Conservation (phyloP, 2,329 filamentous ascomycete genomes). For the Pseudogymnoascus sp. region DNA sequence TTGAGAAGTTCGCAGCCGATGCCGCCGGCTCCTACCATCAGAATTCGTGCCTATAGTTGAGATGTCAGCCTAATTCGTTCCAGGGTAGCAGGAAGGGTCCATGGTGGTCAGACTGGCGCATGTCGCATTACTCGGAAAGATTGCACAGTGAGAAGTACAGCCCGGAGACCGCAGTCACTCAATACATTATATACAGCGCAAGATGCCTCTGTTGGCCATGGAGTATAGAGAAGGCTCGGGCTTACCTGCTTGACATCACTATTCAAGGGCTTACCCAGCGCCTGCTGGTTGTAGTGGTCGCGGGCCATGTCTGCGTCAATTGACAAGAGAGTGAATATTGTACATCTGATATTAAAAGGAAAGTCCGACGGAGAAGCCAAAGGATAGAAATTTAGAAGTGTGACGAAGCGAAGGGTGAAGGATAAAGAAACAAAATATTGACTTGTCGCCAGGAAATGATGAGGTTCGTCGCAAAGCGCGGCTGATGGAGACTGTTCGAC, state of each 20-base stretch:
- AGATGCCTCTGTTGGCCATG: neutral
- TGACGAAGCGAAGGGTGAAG: neutral
- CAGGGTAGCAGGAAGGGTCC: neutral
- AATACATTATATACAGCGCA: neutral
- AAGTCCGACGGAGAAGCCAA: neutral
- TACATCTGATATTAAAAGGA: slow-evolving; percentile 7
- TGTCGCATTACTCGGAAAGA: neutral
- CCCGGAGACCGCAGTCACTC: neutral
- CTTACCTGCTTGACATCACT: slow-evolving; percentile 61
- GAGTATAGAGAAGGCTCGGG: neutral
- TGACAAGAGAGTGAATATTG: slow-evolving; percentile 2
- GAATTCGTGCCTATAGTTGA: slow-evolving; percentile 61
- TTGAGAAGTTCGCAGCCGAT: slow-evolving; percentile 98
- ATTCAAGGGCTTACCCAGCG: slow-evolving; percentile 59
- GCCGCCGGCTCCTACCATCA: slow-evolving; percentile 93
- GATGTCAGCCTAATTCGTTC: slow-evolving; percentile 28
- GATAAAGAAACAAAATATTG: neutral
- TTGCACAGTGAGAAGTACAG: neutral
- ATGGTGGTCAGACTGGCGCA: neutral
- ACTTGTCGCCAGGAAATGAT: neutral
- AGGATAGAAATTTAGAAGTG: neutral
- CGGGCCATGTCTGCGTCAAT: slow-evolving; percentile 30
- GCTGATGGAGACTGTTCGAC: neutral
- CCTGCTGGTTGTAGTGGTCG: slow-evolving; percentile 54
- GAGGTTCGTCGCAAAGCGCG: slow-evolving; percentile 4